Evolutionary conservation across 1,284 basidiomycete genomes (phyloP).

Genomic region (Ganoderma lucidum): DNA sequence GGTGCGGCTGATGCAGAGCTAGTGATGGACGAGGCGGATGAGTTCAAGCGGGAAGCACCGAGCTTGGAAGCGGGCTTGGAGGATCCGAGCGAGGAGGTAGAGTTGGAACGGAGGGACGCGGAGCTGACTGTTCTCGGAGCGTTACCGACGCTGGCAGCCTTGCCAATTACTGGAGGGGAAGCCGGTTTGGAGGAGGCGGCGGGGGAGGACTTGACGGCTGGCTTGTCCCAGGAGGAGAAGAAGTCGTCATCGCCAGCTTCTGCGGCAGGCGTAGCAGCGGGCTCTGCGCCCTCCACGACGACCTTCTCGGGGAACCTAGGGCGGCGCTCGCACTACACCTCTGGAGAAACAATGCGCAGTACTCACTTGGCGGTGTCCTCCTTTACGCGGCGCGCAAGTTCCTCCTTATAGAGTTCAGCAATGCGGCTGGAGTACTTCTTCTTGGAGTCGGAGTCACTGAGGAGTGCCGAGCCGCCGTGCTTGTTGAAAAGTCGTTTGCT

Average conservation of each 20-base stretch:
- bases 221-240: slow-evolving; percentile 96
- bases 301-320: slow-evolving; percentile 79
- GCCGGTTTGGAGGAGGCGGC: slow-evolving; percentile 58
- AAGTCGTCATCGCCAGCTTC: slow-evolving; percentile 83
- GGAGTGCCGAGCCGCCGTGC: slow-evolving; percentile 79
- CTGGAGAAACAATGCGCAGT: not conserved
- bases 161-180: slow-evolving; percentile 66
- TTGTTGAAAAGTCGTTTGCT: slow-evolving; percentile 93
- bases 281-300: slow-evolving; percentile 78
- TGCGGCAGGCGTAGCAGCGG: slow-evolving; percentile 45
- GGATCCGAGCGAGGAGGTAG: slow-evolving; percentile 44
- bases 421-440: slow-evolving; percentile 89
- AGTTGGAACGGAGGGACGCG: slow-evolving; percentile 56
- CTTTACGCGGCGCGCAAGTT: slow-evolving; percentile 83
- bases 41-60: slow-evolving; percentile 64
- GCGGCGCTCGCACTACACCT: not conserved
- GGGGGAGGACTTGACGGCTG: slow-evolving; percentile 60
- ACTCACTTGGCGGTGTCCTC: slow-evolving; percentile 80
- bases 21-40: slow-evolving; percentile 47
- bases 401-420: slow-evolving; percentile 93
- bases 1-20: slow-evolving; percentile 43
- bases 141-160: slow-evolving; percentile 49
- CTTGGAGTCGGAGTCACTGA: slow-evolving; percentile 83
- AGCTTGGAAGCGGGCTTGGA: slow-evolving; percentile 51
- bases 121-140: slow-evolving; percentile 75